A percentile compares a stretch with the other conserved stretches of the same genome.
These are phyloP conservation scores for Ajuga reptans DNA, from an alignment of 305 asterid genomes.

Conservation along the genomic window DNA sequence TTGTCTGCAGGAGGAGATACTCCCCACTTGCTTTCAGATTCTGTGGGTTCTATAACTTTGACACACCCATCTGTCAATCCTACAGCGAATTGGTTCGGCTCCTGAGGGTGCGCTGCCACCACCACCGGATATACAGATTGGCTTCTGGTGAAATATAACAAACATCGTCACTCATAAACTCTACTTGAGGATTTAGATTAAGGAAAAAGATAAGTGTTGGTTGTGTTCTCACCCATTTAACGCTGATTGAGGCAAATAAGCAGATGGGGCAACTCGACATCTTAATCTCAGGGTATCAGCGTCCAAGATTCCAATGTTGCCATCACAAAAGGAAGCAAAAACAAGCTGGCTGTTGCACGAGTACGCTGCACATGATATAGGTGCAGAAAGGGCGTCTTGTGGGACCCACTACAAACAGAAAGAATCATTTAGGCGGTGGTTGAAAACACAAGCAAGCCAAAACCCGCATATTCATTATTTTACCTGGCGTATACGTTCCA, in stretches of 20 bases:
- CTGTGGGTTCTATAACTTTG: constrained; percentile 86
- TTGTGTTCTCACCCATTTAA: constrained; percentile 57
- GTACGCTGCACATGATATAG: constrained; percentile 82
- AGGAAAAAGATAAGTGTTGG: not conserved
- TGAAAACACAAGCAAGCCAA: not conserved
- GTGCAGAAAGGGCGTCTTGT: constrained; percentile 77
- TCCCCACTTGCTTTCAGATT: constrained; percentile 83
- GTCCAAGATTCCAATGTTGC: constrained; percentile 75
- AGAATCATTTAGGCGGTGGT: not conserved
- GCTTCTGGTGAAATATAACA: constrained; percentile 35
- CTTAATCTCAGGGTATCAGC: constrained; percentile 80
- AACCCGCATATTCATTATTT: not conserved
- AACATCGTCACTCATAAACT: no score
- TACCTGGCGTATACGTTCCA: constrained; percentile 96
- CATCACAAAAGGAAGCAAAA: constrained; percentile 78
- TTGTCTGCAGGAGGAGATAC: constrained; percentile 66
- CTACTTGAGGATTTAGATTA: no score
- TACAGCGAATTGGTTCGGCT: constrained; percentile 74
- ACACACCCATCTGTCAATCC: constrained; percentile 84
- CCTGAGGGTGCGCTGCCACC: constrained; percentile 86
- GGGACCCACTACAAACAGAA: constrained; percentile 72
- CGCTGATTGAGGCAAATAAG: constrained; percentile 61
- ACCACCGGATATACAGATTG: constrained; percentile 63
- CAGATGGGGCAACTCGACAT: constrained; percentile 76
- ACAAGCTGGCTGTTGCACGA: constrained; percentile 92